Conservation (phyloP, 139 green algal genomes). For the Chlamydomonas sp. region DNA sequence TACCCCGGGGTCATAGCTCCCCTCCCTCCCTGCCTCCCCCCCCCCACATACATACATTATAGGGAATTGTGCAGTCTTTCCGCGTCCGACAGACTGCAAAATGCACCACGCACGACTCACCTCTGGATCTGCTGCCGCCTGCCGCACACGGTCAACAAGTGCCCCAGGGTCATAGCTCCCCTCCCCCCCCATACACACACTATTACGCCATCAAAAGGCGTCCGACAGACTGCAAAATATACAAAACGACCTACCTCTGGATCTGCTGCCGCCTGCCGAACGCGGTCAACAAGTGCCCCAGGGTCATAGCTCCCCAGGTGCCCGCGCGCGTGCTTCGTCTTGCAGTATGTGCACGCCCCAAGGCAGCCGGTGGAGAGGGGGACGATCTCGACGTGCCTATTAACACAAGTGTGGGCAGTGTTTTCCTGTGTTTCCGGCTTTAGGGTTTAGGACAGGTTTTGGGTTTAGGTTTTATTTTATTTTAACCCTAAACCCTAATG, state of each 20-base stretch:
- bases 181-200: not conserved
- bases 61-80: too few relatives aligned
- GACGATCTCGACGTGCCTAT: slow-evolving; percentile 84
- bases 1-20: not conserved
- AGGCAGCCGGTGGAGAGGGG: slow-evolving; percentile 85
- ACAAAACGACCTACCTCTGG: slow-evolving; percentile 27
- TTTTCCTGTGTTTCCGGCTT: too few relatives aligned
- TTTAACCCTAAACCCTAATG: too few relatives aligned
- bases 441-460: too few relatives aligned
- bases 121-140: slow-evolving; percentile 44
- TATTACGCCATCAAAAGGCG: too few relatives aligned
- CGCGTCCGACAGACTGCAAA: not conserved
- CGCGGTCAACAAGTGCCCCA: slow-evolving; percentile 50
- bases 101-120: slow-evolving; percentile 13
- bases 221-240: not conserved
- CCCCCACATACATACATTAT: not conserved
- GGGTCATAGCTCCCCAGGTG: slow-evolving; percentile 69
- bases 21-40: too few relatives aligned
- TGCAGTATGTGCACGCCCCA: slow-evolving; percentile 94
- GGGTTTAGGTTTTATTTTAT: too few relatives aligned
- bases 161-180: not conserved
- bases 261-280: slow-evolving; percentile 53
- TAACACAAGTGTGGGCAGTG: not conserved
- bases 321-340: slow-evolving; percentile 89
- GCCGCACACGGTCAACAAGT: not conserved